Evolutionary conservation across 164 flowering plant genomes (phyloP).

Genomic region (Tinospora cordifolia): DNA sequence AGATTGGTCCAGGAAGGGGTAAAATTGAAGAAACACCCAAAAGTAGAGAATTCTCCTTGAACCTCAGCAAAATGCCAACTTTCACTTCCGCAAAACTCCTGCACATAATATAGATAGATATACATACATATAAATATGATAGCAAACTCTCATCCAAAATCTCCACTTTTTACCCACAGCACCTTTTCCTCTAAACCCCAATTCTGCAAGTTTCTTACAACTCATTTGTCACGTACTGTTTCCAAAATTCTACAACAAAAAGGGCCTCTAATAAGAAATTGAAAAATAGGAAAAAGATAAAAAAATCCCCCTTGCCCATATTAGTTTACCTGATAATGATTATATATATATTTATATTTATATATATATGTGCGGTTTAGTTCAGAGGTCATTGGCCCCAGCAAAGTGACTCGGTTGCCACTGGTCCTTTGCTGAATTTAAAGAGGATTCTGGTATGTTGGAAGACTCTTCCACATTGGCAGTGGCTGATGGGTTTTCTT

Average conservation of each 20-base stretch:
- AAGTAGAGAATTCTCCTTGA: constrained; percentile 14
- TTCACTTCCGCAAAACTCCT: constrained; percentile 17
- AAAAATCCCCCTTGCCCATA: neutral
- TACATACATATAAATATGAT: neutral
- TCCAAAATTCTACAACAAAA: neutral
- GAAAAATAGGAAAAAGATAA: neutral
- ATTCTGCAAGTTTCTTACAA: neutral
- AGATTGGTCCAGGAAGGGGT: no score
- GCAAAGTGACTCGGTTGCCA: constrained; percentile 24
- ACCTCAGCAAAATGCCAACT: constrained; percentile 9
- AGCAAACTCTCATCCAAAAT: constrained; percentile 6
- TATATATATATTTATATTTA: constrained; percentile 9
- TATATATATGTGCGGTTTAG: constrained; percentile 6
- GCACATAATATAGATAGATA: constrained; percentile 15
- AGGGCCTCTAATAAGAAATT: neutral
- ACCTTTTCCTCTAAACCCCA: neutral
- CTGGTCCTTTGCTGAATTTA: constrained; percentile 43
- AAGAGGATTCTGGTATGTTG: constrained; percentile 33
- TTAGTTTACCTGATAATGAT: constrained; percentile 9
- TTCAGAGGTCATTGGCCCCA: constrained; percentile 26
- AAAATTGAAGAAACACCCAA: neutral
- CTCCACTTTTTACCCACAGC: neutral
- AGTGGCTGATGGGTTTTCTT: constrained; percentile 38
- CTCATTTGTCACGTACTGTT: neutral
- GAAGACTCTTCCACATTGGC: constrained; percentile 36